phyloP scores from a whole-genome alignment of 192 early-diverging fungal species.

The Linnemannia elongata region DNA sequence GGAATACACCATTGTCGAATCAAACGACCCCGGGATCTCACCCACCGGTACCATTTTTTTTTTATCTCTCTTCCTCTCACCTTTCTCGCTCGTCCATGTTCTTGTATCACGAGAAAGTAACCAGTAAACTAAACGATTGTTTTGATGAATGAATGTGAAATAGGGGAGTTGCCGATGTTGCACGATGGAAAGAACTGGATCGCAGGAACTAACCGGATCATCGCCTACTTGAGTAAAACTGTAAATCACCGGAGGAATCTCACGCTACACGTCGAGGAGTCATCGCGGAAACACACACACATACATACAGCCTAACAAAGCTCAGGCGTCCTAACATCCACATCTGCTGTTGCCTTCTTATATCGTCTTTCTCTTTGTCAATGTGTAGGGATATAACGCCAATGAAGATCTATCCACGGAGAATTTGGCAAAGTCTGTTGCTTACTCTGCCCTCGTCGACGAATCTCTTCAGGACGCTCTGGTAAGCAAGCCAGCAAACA shows the following conservation, averaged over 20 bases:
- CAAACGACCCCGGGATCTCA: conserved; percentile 72
- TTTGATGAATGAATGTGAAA: background rate
- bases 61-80: no score
- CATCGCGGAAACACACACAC: conserved; percentile 17
- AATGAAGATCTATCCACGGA: conserved; percentile 55
- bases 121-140: no score
- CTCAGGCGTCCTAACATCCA: background rate
- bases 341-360: conserved; percentile 5
- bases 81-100: background rate
- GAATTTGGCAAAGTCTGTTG: conserved; percentile 62
- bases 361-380: conserved; percentile 21
- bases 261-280: background rate
- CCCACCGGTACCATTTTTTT: conserved; percentile 69
- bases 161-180: conserved; percentile 81
- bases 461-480: conserved; percentile 83
- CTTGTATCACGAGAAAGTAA: no score
- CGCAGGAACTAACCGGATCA: conserved; percentile 63
- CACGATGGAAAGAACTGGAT: conserved; percentile 70
- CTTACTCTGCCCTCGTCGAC: conserved; percentile 80
- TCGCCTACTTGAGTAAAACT: conserved; percentile 60
- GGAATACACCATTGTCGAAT: conserved; percentile 69
- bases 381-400: conserved; percentile 52
- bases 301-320: background rate
- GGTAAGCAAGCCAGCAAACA: conserved; percentile 42
- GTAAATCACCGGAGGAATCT: conserved; percentile 11